Conservation (phyloP, 2,329 filamentous ascomycete genomes). For the Xylogone sp. region DNA sequence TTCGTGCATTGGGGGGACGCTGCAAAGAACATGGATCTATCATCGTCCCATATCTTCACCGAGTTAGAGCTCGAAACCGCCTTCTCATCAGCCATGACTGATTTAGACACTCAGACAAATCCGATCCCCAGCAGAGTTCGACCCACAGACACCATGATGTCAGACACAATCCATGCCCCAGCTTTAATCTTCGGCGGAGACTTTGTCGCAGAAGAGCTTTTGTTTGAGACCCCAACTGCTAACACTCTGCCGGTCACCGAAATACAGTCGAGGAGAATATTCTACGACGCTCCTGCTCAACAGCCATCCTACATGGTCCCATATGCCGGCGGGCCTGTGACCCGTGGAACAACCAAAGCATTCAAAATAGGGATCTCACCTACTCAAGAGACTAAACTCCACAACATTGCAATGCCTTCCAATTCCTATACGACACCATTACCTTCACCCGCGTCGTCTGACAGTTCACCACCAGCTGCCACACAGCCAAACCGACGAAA, state of each 20-base stretch:
- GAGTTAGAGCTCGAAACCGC: not conserved
- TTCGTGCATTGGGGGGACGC: not conserved
- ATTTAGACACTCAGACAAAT: not conserved
- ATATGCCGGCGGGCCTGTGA: conserved; percentile 1
- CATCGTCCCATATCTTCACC: not conserved
- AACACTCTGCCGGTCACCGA: conserved; percentile 8
- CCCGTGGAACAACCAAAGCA: conserved; percentile 6
- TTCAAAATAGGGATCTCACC: conserved; percentile 8
- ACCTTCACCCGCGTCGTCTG: conserved; percentile 46
- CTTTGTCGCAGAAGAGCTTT: conserved; percentile 16
- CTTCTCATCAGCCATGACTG: not conserved
- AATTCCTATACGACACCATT: conserved; percentile 27
- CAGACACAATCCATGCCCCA: not conserved
- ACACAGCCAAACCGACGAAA: conserved; percentile 47
- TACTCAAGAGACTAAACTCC: conserved; percentile 11
- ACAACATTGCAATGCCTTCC: conserved; percentile 41
- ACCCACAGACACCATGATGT: not conserved
- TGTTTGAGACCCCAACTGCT: conserved; percentile 19
- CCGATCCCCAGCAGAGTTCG: not conserved
- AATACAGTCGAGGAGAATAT: conserved; percentile 9
- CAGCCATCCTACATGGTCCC: not conserved
- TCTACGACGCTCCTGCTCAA: conserved; percentile 22
- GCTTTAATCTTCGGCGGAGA: conserved; percentile 21
- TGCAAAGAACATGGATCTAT: not conserved
- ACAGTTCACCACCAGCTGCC: conserved; percentile 34